Percentiles rank a stretch among this genome's conserved stretches.
Evolutionary conservation across 306 rosid genomes (phyloP).

Genomic region (Cotoneaster glaucophyllus): DNA sequence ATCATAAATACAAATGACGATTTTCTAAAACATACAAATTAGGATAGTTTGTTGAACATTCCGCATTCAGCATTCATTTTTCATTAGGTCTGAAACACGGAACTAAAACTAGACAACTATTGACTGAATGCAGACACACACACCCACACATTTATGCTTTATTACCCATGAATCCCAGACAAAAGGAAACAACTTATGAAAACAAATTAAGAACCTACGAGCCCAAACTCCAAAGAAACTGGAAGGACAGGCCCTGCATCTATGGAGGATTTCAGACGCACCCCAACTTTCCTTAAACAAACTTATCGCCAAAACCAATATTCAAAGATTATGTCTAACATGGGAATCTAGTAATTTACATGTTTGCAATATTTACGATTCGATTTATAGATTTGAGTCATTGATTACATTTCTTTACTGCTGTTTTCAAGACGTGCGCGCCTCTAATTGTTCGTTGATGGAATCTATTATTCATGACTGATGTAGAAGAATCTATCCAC

Average conservation of each 20-base stretch:
- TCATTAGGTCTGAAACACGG: no score
- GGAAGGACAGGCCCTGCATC: slow-evolving; percentile 15
- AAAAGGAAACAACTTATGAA: background rate
- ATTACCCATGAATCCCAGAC: background rate
- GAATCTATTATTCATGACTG: background rate
- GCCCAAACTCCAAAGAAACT: background rate
- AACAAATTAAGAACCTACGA: background rate
- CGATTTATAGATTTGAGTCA: background rate
- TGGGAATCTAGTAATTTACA: background rate
- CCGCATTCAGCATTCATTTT: no score
- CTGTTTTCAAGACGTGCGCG: background rate
- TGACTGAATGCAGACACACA: no score
- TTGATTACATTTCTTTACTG: background rate
- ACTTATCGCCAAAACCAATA: slow-evolving; percentile 6
- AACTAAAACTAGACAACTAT: no score
- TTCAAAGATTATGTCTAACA: background rate
- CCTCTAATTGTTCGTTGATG: background rate
- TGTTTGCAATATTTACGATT: background rate
- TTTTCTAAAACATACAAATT: background rate
- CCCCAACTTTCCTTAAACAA: slow-evolving; percentile 11
- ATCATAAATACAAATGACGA: background rate
- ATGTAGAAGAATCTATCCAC: background rate
- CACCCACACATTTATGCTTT: no score
- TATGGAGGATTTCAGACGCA: slow-evolving; percentile 35
- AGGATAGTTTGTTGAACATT: no score